Evolutionary conservation across 208 protist genomes (phyloP).

Genomic region (Crithidia brevicula): DNA sequence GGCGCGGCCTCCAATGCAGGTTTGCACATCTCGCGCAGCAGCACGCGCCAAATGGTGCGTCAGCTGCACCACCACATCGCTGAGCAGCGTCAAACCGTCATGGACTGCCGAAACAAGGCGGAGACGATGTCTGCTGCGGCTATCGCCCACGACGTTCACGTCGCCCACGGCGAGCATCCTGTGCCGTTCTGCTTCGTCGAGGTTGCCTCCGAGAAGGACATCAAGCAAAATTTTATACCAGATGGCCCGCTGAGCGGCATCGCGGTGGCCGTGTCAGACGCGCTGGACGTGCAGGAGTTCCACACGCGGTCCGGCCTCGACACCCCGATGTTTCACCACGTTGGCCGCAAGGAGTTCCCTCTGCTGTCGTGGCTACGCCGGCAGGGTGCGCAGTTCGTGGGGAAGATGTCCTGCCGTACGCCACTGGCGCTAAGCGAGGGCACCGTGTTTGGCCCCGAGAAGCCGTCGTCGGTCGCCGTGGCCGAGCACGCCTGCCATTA

Average conservation of each 20-base stretch:
- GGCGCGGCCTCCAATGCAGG: slow-evolving; percentile 11
- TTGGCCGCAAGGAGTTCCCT: slow-evolving; percentile 64
- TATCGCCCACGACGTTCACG: slow-evolving; percentile 20
- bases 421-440: slow-evolving; percentile 75
- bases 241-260: slow-evolving; percentile 78
- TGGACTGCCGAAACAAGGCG: slow-evolving; percentile 57
- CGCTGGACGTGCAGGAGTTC: slow-evolving; percentile 77
- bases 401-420: slow-evolving; percentile 73
- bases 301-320: slow-evolving; percentile 64
- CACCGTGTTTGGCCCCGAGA: slow-evolving; percentile 54
- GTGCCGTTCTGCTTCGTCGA: slow-evolving; percentile 63
- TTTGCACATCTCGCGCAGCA: slow-evolving; percentile 32
- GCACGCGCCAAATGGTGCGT: slow-evolving; percentile 56
- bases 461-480: slow-evolving; percentile 58
- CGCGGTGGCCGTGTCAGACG: slow-evolving; percentile 75
- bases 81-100: slow-evolving; percentile 62
- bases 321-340: slow-evolving; percentile 60
- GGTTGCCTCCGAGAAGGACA: slow-evolving; percentile 56
- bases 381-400: slow-evolving; percentile 78
- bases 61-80: slow-evolving; percentile 54
- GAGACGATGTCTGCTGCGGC: slow-evolving; percentile 60
- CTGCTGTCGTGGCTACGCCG: slow-evolving; percentile 84
- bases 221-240: slow-evolving; percentile 56
- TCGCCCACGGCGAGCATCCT: neutral
- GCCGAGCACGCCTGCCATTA: slow-evolving; percentile 72